Conservation (phyloP, 768 basidiomycete species). For the Porphyrellus cyaneotinctus region DNA sequence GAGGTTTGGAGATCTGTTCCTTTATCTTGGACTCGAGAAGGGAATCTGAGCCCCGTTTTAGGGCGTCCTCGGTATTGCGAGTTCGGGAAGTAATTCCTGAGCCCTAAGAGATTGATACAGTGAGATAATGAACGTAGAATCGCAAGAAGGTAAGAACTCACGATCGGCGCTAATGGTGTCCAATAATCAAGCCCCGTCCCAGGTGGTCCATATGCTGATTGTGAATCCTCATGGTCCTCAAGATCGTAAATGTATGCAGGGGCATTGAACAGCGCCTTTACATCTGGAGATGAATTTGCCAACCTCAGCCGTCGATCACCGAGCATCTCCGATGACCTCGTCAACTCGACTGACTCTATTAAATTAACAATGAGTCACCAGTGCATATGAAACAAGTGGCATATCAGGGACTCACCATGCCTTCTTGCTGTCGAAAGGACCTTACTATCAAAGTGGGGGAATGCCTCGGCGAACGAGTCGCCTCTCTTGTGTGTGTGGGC, state of each 20-base stretch:
- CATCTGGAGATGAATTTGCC: slow-evolving; percentile 89
- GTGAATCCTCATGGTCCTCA: slow-evolving; percentile 66
- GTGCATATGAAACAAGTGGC: not conserved
- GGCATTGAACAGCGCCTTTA: slow-evolving; percentile 91
- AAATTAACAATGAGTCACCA: slow-evolving; percentile 6
- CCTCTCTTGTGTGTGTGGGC: slow-evolving; percentile 80
- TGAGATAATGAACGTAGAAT: slow-evolving; percentile 18
- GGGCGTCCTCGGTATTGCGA: slow-evolving; percentile 67
- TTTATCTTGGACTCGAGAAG: slow-evolving; percentile 80
- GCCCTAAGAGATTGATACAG: slow-evolving; percentile 40
- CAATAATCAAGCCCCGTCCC: slow-evolving; percentile 63
- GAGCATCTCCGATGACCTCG: slow-evolving; percentile 57
- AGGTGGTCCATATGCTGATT: slow-evolving; percentile 51
- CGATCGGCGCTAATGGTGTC: slow-evolving; percentile 74
- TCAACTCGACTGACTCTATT: slow-evolving; percentile 73
- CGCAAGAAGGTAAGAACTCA: slow-evolving; percentile 34
- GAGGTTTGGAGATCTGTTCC: slow-evolving; percentile 70
- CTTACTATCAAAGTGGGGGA: slow-evolving; percentile 96
- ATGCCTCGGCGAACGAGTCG: slow-evolving; percentile 92
- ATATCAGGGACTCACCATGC: slow-evolving; percentile 42
- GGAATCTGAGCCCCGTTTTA: slow-evolving; percentile 82
- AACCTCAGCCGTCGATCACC: slow-evolving; percentile 73
- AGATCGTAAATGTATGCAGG: slow-evolving; percentile 80
- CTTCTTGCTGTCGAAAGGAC: slow-evolving; percentile 76
- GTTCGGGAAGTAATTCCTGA: slow-evolving; percentile 65